phyloP scores from a whole-genome alignment of 441 rosid species.

The Kokia cookei region DNA sequence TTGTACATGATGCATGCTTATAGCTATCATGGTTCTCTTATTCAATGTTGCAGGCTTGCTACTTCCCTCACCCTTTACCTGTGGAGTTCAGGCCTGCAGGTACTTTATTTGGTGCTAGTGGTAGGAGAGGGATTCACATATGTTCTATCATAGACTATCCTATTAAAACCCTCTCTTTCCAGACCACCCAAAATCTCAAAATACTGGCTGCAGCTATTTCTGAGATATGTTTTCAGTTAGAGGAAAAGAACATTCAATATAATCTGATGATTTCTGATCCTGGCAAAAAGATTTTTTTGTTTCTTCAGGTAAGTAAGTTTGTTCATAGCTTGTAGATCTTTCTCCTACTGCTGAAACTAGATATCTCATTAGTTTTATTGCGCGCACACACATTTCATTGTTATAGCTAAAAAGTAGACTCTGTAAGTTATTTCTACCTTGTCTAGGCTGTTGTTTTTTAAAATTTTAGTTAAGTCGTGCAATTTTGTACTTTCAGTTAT shows the following conservation, averaged over 20 bases:
- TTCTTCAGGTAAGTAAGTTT: constrained; percentile 33
- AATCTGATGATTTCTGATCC: constrained; percentile 32
- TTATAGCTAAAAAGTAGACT: background rate
- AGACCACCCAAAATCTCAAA: constrained; percentile 19
- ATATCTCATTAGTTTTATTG: background rate
- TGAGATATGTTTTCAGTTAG: constrained; percentile 20
- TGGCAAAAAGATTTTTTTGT: constrained; percentile 31
- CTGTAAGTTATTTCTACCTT: background rate
- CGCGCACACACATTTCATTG: background rate
- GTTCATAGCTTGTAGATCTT: background rate
- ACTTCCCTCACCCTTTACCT: constrained; percentile 32
- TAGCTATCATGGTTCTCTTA: background rate
- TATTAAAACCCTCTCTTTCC: constrained; percentile 32
- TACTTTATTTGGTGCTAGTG: constrained; percentile 16
- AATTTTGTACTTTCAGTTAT: background rate
- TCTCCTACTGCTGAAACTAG: background rate
- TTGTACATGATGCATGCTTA: background rate
- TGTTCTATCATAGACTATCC: constrained; percentile 29
- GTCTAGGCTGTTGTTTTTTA: background rate
- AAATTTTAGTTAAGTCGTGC: background rate
- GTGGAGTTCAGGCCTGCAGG: constrained; percentile 36
- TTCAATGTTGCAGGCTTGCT: constrained; percentile 30
- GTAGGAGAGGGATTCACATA: constrained; percentile 16
- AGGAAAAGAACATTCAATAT: constrained; percentile 21
- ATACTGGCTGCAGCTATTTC: constrained; percentile 21